phyloP scores from a whole-genome alignment of 495 filamentous ascomycete genomes.

The Apodospora peruviana region DNA sequence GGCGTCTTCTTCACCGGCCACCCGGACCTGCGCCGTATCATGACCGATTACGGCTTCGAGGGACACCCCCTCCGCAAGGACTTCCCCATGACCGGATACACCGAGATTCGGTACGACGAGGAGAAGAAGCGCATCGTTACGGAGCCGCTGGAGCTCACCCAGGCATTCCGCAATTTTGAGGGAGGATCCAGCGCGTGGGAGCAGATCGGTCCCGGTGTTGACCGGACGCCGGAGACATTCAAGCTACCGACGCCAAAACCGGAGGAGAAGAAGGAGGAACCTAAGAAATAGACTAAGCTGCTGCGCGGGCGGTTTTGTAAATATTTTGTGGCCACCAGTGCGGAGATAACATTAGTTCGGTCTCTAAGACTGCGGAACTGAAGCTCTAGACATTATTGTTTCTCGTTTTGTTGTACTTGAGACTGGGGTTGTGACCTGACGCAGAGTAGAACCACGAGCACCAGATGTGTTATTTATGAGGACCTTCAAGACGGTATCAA shows the following conservation, averaged over 20 bases:
- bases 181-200: constrained; percentile 80
- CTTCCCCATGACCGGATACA: constrained; percentile 97
- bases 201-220: constrained; percentile 76
- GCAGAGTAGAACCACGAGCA: too few species aligned
- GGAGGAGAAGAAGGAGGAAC: constrained; percentile 79
- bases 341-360: too few species aligned
- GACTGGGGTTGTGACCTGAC: too few species aligned
- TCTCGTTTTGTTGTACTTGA: too few species aligned
- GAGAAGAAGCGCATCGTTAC: constrained; percentile 99
- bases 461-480: too few species aligned
- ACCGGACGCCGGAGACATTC: constrained; percentile 82
- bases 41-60: constrained; percentile 99
- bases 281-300: constrained; percentile 69
- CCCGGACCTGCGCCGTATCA: constrained; percentile 94
- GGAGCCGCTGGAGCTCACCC: constrained; percentile 93
- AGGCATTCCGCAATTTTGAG: constrained; percentile 99
- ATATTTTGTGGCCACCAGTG: constrained; percentile 16
- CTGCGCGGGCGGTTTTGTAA: constrained; percentile 10
- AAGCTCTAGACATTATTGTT: too few species aligned
- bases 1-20: constrained; percentile 95
- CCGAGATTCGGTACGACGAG: constrained; percentile 95
- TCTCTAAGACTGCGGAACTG: too few species aligned
- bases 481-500: too few species aligned
- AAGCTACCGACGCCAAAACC: constrained; percentile 94
- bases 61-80: constrained; percentile 97